A percentile compares a stretch with the other conserved stretches of the same genome.
These are phyloP conservation scores for Corchorus olitorius DNA, from an alignment of 345 rosid species.

Conservation along the genomic window DNA sequence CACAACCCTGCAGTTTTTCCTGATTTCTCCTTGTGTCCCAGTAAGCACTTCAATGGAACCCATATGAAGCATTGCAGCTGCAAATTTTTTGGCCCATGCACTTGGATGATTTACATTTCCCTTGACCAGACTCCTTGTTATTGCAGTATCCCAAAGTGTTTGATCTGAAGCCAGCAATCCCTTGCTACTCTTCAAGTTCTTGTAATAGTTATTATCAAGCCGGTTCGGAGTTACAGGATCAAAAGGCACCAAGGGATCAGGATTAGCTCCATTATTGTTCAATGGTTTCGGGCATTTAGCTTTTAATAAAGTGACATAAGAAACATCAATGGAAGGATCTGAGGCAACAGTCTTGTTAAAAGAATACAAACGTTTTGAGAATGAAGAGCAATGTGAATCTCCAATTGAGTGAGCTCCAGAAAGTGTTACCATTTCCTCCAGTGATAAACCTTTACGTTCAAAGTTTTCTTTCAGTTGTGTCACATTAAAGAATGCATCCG, in stretches of 20 bases:
- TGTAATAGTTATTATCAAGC: constrained; percentile 15
- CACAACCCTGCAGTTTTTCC: constrained; percentile 24
- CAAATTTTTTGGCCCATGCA: constrained; percentile 7
- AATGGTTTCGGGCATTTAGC: constrained; percentile 11
- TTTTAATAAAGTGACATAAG: neutral
- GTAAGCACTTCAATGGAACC: constrained; percentile 24
- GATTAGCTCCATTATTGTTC: neutral
- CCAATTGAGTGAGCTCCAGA: constrained; percentile 35
- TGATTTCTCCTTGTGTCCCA: constrained; percentile 19
- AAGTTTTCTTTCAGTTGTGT: constrained; percentile 1
- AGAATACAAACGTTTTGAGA: constrained; percentile 12
- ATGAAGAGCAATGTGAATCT: constrained; percentile 9
- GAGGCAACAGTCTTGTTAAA: constrained; percentile 14
- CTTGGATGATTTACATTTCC: constrained; percentile 25
- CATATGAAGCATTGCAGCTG: constrained; percentile 22
- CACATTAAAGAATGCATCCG: neutral
- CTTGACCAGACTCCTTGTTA: constrained; percentile 28
- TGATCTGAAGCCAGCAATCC: constrained; percentile 18
- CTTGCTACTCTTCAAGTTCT: neutral
- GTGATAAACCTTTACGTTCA: neutral
- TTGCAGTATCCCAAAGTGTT: neutral
- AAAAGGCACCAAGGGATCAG: neutral
- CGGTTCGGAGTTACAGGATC: neutral
- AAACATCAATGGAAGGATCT: constrained; percentile 52
- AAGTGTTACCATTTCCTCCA: constrained; percentile 19